These are phyloP conservation scores for Leptodermis oblonga DNA, from an alignment of 257 asterid genomes.

Conservation along the genomic window DNA sequence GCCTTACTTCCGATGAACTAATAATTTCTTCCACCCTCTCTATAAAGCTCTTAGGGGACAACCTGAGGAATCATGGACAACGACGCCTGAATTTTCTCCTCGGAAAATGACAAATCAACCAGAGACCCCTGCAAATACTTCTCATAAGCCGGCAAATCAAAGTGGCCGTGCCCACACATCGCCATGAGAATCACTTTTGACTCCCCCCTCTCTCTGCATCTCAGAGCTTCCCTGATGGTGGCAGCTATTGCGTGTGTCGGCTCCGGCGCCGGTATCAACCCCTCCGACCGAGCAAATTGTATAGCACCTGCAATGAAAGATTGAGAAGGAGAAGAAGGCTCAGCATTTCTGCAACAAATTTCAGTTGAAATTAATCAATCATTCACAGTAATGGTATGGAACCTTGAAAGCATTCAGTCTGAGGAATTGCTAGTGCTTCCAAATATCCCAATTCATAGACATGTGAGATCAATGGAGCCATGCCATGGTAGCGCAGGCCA, in stretches of 20 bases:
- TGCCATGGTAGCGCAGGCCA: conserved; percentile 92
- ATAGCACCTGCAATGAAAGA: conserved; percentile 54
- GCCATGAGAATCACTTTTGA: conserved; percentile 89
- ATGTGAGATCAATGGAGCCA: conserved; percentile 93
- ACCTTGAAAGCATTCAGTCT: conserved; percentile 90
- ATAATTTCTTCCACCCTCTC: neutral
- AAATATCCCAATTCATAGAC: conserved; percentile 68
- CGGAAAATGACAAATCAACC: conserved; percentile 64
- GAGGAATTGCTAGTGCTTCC: conserved; percentile 79
- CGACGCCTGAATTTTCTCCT: conserved; percentile 50
- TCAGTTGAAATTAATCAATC: neutral
- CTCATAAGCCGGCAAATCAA: conserved; percentile 84
- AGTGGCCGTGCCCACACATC: conserved; percentile 97
- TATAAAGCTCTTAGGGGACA: conserved; percentile 10
- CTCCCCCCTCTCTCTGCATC: conserved; percentile 79
- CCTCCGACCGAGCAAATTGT: conserved; percentile 83
- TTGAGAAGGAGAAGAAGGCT: neutral
- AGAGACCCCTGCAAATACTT: conserved; percentile 70
- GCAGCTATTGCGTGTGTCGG: conserved; percentile 95
- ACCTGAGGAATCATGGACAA: conserved; percentile 59
- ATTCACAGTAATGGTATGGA: neutral
- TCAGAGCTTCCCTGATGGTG: conserved; percentile 77
- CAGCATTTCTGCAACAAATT: neutral
- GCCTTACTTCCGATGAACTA: too few species aligned
- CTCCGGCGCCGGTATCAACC: conserved; percentile 92